Evolutionary conservation across 139 green algal genomes (phyloP).

Genomic region (Chlamydomonas asymmetrica): DNA sequence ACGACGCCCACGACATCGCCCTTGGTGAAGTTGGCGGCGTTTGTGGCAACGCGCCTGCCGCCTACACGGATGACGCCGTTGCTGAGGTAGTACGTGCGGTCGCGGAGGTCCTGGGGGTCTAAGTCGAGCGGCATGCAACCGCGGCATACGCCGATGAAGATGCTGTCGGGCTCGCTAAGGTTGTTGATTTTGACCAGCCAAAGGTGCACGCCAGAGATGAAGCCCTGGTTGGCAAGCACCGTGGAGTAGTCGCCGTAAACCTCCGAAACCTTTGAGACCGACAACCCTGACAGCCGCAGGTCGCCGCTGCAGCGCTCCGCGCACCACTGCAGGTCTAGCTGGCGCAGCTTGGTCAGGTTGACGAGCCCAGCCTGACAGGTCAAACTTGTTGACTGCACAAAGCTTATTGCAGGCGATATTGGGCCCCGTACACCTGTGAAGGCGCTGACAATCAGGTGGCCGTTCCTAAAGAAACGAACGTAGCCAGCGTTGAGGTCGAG

Average conservation of each 20-base stretch:
- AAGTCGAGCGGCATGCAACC: conserved; percentile 66
- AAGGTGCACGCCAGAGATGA: conserved; percentile 65
- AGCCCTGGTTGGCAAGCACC: conserved; percentile 56
- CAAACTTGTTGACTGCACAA: conserved; percentile 38
- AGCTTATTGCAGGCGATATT: conserved; percentile 46
- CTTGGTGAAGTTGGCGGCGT: conserved; percentile 64
- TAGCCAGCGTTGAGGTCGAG: conserved; percentile 56
- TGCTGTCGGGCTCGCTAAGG: conserved; percentile 60
- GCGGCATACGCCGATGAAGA: conserved; percentile 68
- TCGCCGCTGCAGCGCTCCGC: conserved; percentile 55
- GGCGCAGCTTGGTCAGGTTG: conserved; percentile 66
- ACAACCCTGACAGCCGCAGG: conserved; percentile 42
- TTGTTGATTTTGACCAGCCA: conserved; percentile 67
- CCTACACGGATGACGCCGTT: conserved; percentile 67
- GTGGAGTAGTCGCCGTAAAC: conserved; percentile 67
- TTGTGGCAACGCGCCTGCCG: conserved; percentile 55
- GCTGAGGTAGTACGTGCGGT: conserved; percentile 57
- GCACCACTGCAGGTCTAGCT: conserved; percentile 61
- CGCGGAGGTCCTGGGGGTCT: conserved; percentile 58
- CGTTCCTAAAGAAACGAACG: conserved; percentile 64
- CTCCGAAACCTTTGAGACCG: conserved; percentile 61
- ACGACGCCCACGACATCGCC: conserved; percentile 60
- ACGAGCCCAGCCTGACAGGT: conserved; percentile 51
- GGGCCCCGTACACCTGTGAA: conserved; percentile 52
- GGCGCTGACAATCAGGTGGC: conserved; percentile 53